Percentiles rank a stretch among this genome's conserved stretches.
Conservation (phyloP, 2,329 filamentous ascomycete species). For the Fusarium torulosum region DNA sequence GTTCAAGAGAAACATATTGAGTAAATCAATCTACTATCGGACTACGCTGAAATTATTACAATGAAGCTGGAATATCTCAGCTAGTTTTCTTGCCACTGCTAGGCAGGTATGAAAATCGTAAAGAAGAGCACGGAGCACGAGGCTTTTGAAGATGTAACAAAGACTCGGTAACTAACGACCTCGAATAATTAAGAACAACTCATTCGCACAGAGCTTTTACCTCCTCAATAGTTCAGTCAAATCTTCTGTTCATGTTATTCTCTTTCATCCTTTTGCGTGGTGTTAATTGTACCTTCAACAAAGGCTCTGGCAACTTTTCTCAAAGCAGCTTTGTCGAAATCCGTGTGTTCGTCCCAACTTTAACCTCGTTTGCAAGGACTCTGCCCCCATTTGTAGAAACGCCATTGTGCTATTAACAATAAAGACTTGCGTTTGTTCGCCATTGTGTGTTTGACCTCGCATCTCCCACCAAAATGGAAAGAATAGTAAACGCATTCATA, state of each 20-base stretch:
- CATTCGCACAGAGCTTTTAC: neutral
- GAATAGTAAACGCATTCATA: neutral
- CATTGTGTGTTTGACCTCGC: neutral
- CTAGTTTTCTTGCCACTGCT: neutral
- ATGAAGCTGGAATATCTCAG: neutral
- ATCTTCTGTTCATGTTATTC: neutral
- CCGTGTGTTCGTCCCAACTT: neutral
- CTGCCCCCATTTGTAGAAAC: neutral
- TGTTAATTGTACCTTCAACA: constrained; percentile 1
- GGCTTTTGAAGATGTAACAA: neutral
- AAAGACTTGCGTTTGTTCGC: neutral
- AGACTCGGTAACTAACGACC: neutral
- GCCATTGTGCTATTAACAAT: constrained; percentile 1
- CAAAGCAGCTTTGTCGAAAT: constrained; percentile 10
- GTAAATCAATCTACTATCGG: neutral
- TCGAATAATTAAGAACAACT: neutral
- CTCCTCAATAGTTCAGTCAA: neutral
- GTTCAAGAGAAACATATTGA: too few relatives aligned
- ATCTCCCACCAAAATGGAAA: neutral
- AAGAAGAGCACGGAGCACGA: neutral
- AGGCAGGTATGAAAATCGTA: neutral
- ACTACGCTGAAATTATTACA: neutral
- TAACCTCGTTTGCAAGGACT: neutral
- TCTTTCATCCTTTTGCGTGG: neutral
- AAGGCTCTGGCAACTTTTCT: neutral